Percentiles rank a stretch among this genome's conserved stretches.
These are phyloP conservation scores for Chrysochromulina parva DNA, from an alignment of 78 protist genomes.

Conservation along the genomic window DNA sequence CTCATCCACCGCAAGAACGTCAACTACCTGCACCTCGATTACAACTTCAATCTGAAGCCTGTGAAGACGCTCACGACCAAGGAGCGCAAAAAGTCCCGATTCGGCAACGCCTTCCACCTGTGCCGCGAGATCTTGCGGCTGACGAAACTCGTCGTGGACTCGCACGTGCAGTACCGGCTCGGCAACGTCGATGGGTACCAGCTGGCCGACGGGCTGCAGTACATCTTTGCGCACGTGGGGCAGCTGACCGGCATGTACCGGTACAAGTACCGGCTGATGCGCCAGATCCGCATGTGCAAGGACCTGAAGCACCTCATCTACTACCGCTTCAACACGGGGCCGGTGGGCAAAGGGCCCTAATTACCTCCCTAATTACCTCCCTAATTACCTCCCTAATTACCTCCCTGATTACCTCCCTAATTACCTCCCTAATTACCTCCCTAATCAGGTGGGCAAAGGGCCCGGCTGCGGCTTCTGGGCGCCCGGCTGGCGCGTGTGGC, in stretches of 20 bases:
- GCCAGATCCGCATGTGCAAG: constrained; percentile 96
- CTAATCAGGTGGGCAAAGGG: constrained; percentile 92
- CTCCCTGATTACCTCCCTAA: no score
- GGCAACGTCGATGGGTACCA: constrained; percentile 94
- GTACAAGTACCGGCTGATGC: constrained; percentile 99
- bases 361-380: constrained; percentile 69
- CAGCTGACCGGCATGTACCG: constrained; percentile 99
- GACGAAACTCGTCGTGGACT: constrained; percentile 98
- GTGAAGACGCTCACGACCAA: constrained; percentile 99
- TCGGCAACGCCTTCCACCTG: constrained; percentile 99
- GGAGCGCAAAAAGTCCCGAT: constrained; percentile 99
- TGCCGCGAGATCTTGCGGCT: constrained; percentile 97
- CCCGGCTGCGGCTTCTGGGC: constrained; percentile 99
- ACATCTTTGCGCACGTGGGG: constrained; percentile 97
- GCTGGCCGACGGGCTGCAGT: constrained; percentile 98
- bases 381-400: no score
- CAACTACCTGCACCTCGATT: constrained; percentile 99
- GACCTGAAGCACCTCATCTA: constrained; percentile 98
- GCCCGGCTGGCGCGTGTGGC: constrained; percentile 99
- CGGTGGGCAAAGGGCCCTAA: constrained; percentile 90
- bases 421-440: no score
- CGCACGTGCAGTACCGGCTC: constrained; percentile 97
- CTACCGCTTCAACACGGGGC: constrained; percentile 94
- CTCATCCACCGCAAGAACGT: constrained; percentile 97
- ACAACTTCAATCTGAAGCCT: constrained; percentile 99